Evolutionary conservation across 176 grass and related monocot species (phyloP).

Genomic region (Cenchrus americanus): DNA sequence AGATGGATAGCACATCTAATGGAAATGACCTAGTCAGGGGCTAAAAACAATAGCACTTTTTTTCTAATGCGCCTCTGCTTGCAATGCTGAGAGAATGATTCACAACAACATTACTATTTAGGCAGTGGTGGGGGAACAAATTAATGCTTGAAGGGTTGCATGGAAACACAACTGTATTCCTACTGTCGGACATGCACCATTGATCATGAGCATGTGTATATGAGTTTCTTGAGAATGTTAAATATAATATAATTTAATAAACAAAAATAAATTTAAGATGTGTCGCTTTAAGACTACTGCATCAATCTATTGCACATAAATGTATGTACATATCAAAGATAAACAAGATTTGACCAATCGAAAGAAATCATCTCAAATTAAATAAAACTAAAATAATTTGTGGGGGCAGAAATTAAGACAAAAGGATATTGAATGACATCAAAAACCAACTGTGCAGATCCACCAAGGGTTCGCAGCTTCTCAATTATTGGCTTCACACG

Average conservation of each 20-base stretch:
- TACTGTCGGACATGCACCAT: neutral
- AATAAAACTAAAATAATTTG: neutral
- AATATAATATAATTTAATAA: neutral
- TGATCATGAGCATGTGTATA: neutral
- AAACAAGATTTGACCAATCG: neutral
- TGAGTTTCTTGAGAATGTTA: neutral
- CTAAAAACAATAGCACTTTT: too few species aligned
- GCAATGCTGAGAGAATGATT: neutral
- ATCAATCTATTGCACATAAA: neutral
- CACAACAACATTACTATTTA: neutral
- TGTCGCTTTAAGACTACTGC: neutral
- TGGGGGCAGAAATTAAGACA: conserved; percentile 11
- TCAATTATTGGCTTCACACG: conserved; percentile 92
- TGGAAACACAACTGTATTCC: neutral
- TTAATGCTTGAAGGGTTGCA: neutral
- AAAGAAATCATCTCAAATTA: conserved; percentile 3
- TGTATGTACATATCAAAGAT: conserved; percentile 4
- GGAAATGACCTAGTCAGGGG: neutral
- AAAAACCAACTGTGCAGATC: conserved; percentile 90
- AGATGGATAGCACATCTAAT: neutral
- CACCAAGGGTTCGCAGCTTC: conserved; percentile 85
- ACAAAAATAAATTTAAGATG: neutral
- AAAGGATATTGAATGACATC: conserved; percentile 99
- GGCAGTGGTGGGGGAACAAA: neutral
- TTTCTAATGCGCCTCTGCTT: neutral